phyloP scores from a whole-genome alignment of 179 eudicot species.

The Pouteria campechiana region DNA sequence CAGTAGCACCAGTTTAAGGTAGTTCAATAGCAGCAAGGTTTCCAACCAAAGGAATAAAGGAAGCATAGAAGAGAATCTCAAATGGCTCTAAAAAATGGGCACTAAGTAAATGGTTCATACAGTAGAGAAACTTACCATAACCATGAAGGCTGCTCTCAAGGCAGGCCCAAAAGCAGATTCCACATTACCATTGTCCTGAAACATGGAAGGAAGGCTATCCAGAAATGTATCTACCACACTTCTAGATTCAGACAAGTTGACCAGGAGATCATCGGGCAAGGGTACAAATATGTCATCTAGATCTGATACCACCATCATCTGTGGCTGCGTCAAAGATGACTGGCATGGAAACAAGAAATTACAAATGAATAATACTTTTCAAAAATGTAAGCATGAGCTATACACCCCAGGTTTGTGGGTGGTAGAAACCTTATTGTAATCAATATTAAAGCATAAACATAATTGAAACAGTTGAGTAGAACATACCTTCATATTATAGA shows the following conservation, averaged over 20 bases:
- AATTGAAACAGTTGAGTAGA: no score
- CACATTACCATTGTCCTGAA: conserved; percentile 70
- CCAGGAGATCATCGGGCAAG: conserved; percentile 97
- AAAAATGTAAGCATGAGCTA: neutral
- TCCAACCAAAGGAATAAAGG: neutral
- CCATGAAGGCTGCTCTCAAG: conserved; percentile 87
- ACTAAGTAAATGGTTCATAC: neutral
- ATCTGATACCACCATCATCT: conserved; percentile 97
- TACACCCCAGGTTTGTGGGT: no score
- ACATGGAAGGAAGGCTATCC: conserved; percentile 91
- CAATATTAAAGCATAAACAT: no score
- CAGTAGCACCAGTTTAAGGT: conserved; percentile 3
- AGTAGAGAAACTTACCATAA: conserved; percentile 55
- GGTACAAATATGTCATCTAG: conserved; percentile 92
- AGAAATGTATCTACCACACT: conserved; percentile 80
- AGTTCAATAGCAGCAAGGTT: conserved; percentile 1
- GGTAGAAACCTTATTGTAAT: no score
- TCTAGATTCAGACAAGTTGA: conserved; percentile 96
- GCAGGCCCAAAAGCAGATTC: conserved; percentile 99
- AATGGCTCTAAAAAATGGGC: neutral
- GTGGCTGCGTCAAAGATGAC: conserved; percentile 96
- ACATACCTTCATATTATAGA: conserved; percentile 92
- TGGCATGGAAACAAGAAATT: conserved; percentile 24
- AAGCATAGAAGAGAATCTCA: neutral
- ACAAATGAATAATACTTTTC: neutral